Conservation (phyloP, 805 yeast genomes). For the Phaffomyces thermotolerans region DNA sequence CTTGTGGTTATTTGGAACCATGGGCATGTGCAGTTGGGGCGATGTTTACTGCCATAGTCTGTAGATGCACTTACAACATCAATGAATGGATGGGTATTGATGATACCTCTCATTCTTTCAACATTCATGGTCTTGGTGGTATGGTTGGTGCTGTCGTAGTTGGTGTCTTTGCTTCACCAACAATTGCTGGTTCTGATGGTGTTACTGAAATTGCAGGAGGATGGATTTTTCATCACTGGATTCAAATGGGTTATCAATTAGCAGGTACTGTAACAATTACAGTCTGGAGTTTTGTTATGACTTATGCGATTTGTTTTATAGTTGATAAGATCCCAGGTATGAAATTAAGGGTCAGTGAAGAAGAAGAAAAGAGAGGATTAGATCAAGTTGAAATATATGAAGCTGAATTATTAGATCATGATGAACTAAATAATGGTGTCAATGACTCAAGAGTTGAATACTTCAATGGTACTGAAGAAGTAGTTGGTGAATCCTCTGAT, state of each 20-base stretch:
- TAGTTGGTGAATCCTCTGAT: conserved; percentile 1
- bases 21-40: conserved; percentile 90
- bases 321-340: conserved; percentile 47
- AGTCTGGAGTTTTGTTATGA: conserved; percentile 39
- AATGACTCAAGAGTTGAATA: conserved; percentile 11
- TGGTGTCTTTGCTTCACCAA: conserved; percentile 78
- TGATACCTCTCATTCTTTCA: conserved; percentile 88
- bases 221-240: conserved; percentile 87
- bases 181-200: conserved; percentile 87
- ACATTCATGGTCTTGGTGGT: conserved; percentile 97
- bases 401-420: conserved; percentile 29
- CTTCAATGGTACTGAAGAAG: conserved; percentile 6
- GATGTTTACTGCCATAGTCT: conserved; percentile 65
- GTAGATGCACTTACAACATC: conserved; percentile 82
- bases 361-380: conserved; percentile 45
- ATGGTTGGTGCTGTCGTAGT: conserved; percentile 79
- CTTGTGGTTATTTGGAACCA: conserved; percentile 82
- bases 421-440: neutral
- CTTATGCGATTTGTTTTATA: conserved; percentile 36
- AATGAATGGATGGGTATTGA: conserved; percentile 75
- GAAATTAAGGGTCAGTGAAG: conserved; percentile 36
- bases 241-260: conserved; percentile 83
- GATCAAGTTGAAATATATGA: conserved; percentile 47
- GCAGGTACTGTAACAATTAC: conserved; percentile 41
- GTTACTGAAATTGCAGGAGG: conserved; percentile 82